Base-by-base conservation (phyloP, 2,329 filamentous ascomycete genomes). In the Monilinia polystroma region DNA sequence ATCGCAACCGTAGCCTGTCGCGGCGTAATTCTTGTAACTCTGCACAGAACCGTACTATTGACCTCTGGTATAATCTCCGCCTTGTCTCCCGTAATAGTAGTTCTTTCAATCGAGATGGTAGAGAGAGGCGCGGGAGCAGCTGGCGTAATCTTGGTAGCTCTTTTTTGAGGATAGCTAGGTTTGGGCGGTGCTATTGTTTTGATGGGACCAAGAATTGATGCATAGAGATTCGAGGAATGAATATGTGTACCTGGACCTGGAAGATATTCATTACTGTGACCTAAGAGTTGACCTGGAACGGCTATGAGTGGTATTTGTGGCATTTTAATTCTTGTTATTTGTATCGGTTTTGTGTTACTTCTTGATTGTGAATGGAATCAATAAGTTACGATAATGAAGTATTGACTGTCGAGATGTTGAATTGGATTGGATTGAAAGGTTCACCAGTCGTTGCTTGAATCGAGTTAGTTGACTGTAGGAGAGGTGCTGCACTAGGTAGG, bases 1-100 rank as follows among this genome's bases (percentile, higher is more conserved):
- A 98, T 97, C 29, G 90, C 89, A 64, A 96, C 89, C 35, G 89
- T 90, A 7, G 92, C 93, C 80, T 97, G 93, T 69, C 90, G 87
- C 57, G 91, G 90, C 77, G 91, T 90, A 66, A 97, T 89, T 58
- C 94, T 89, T 47, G 92, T 92, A 52, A 99, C 91, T 47, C 90
- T 87, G 70, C 91, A 93, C 51, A 99, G 85, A 51, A 98, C 92
- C 20, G 88, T 83, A 73, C 90, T 90, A 74, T 88, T 86, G 52
- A 97, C 91, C 72, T 91, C 87, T 1, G 95, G 95, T 10, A 97
- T 84, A 63, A 93, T 86, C 77, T 92, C 90, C 69, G 86, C 85
- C 77, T 85, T 86, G 47, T 67, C 69, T 52, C 70, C 66, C 6
- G 57, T 56, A 20, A 67, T 53, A 38, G 74, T 68, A 11, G 69